Percentiles rank a stretch among this genome's conserved stretches.
phyloP scores from a whole-genome alignment of 2,329 filamentous ascomycete genomes.

The Pyrenochaeta sp. region DNA sequence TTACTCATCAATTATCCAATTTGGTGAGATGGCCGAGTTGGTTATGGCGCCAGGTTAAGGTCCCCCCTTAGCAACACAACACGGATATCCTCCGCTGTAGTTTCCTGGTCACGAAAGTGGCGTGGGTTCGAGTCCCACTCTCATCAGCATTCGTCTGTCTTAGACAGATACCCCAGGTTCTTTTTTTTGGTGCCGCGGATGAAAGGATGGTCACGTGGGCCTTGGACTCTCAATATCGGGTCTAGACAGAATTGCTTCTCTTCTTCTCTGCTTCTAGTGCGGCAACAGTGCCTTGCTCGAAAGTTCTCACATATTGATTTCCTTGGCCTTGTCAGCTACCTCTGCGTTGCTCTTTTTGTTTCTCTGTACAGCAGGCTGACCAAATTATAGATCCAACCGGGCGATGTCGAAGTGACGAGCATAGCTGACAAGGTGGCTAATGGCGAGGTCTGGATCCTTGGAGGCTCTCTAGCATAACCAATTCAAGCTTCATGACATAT shows the following conservation, averaged over 20 bases:
- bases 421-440: slow-evolving; percentile 82
- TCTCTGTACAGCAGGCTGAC: slow-evolving; percentile 13
- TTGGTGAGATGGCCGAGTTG: slow-evolving; percentile 30
- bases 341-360: neutral
- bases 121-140: slow-evolving; percentile 53
- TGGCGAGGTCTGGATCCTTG: slow-evolving; percentile 85
- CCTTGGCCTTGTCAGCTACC: neutral
- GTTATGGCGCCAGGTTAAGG: slow-evolving; percentile 47
- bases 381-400: slow-evolving; percentile 73
- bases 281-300: too few relatives aligned
- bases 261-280: too few relatives aligned
- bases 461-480: slow-evolving; percentile 61
- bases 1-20: slow-evolving; percentile 18
- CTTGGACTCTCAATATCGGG: neutral
- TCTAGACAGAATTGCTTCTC: too few relatives aligned
- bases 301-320: too few relatives aligned
- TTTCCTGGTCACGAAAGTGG: slow-evolving; percentile 51
- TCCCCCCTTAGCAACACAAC: slow-evolving; percentile 23
- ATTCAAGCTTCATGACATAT: neutral
- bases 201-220: slow-evolving; percentile 2
- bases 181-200: slow-evolving; percentile 27
- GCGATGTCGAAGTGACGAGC: slow-evolving; percentile 77
- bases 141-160: slow-evolving; percentile 48
- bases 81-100: slow-evolving; percentile 7
- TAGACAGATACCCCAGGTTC: slow-evolving; percentile 30